Base-by-base conservation (phyloP, 2,329 filamentous ascomycete species). In the Colletotrichum musae region DNA sequence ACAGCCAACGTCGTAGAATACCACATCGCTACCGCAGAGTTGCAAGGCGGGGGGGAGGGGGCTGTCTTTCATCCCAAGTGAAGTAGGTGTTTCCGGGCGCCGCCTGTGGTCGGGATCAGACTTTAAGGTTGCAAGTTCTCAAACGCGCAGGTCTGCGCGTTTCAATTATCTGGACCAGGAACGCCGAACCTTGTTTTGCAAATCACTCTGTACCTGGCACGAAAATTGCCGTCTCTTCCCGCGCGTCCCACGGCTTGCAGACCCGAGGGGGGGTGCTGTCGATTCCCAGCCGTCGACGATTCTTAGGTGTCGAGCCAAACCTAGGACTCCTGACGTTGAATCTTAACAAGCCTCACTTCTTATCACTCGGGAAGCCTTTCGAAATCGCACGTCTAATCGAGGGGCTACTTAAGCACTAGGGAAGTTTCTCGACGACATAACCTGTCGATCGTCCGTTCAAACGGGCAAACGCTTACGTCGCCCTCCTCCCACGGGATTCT, bases 61-160 rank as follows among this genome's bases (percentile, higher is more conserved):
- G 5, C 28, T 12, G 10, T 16, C 36, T 52, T 43, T 57, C 51
- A 43, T 70, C 67, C 58, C 32, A 61, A 67, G 36, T n/a, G 51
- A n/a, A 16, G 12, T 12, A 18, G 18, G 36, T 47, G 36, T 36
- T 36, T 10, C 32, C 21, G 21, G 32, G 32, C 32, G 10, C 32
- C 32, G 7, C 7, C 36, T 50, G 32, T 45, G 15, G 32, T 47
- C 47, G 58, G 36, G 58, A 41, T 62, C 59, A 47, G 59, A 62
- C 59, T 62, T 51, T 45, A 51, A 56, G 56, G 57, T 67, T 69
- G 32, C 67, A 60, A 51, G 57, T 51, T 52, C 32, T 45, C 67
- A 67, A 67, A 70, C 63, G 48, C 48, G 54, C 39, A 45, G 24
- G 36, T 52, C 52, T 58, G 59, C 51, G 67, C 26, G 67, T 70